phyloP scores from a whole-genome alignment of 1,284 basidiomycete species.

The Rugosomyces carneus region DNA sequence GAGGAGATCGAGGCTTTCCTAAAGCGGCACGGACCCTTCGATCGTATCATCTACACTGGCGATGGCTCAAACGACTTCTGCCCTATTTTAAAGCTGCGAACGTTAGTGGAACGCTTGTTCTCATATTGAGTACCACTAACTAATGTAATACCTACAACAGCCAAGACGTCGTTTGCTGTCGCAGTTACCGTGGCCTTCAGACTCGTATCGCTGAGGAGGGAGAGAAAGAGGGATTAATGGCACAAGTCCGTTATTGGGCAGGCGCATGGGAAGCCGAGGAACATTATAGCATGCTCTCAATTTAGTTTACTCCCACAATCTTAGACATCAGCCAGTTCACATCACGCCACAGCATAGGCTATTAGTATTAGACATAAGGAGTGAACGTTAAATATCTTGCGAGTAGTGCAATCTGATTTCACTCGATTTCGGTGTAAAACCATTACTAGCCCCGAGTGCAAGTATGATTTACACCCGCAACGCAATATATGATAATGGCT shows the following conservation, averaged over 20 bases:
- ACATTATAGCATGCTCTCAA: slow-evolving; percentile 47
- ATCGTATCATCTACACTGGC: slow-evolving; percentile 87
- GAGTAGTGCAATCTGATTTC: too few species aligned
- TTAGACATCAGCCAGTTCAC: not conserved
- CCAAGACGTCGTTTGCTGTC: slow-evolving; percentile 74
- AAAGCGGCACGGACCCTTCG: slow-evolving; percentile 63
- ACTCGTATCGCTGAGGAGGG: slow-evolving; percentile 71
- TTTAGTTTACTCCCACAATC: slow-evolving; percentile 8
- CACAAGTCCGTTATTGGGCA: slow-evolving; percentile 77
- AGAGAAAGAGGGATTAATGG: slow-evolving; percentile 54
- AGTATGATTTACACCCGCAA: slow-evolving; percentile 7
- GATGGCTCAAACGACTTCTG: slow-evolving; percentile 97
- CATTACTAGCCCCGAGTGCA: too few species aligned
- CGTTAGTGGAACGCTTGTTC: slow-evolving; percentile 34
- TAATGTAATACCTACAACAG: slow-evolving; percentile 30
- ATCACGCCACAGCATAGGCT: too few species aligned
- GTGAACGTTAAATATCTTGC: too few species aligned
- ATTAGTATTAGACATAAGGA: too few species aligned
- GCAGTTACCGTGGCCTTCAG: slow-evolving; percentile 72
- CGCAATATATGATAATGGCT: slow-evolving; percentile 22
- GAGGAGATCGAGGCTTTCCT: slow-evolving; percentile 86
- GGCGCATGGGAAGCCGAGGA: slow-evolving; percentile 95
- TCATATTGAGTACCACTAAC: not conserved
- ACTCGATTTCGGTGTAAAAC: too few species aligned
- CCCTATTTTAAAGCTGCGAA: slow-evolving; percentile 76